Percentiles rank a stretch among this genome's conserved stretches.
Conservation (phyloP, 805 yeast species). For the Tetrapisispora fleetii region DNA sequence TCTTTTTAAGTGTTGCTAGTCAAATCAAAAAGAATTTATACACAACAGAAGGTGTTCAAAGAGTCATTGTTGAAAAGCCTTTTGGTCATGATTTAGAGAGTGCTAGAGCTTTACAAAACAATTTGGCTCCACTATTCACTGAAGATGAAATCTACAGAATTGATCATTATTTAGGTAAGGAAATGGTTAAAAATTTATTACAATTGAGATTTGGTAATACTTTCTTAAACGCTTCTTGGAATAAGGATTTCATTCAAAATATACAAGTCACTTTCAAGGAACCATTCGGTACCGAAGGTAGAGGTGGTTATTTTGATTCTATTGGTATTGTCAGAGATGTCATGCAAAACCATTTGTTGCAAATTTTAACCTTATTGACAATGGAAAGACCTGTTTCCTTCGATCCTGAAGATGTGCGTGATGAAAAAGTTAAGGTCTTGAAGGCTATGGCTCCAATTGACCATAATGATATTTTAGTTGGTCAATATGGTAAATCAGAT, state of each 20-base stretch:
- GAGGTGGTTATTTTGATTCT: slow-evolving; percentile 95
- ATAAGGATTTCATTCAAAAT: slow-evolving; percentile 61
- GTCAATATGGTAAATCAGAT: slow-evolving; percentile 76
- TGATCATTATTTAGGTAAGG: slow-evolving; percentile 96
- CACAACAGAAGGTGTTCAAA: slow-evolving; percentile 56
- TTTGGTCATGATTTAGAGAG: slow-evolving; percentile 86
- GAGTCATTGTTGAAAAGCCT: slow-evolving; percentile 92
- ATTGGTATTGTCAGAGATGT: slow-evolving; percentile 97
- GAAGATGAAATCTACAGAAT: slow-evolving; percentile 92
- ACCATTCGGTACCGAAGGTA: slow-evolving; percentile 97
- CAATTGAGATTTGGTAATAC: slow-evolving; percentile 87
- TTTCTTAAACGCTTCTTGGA: slow-evolving; percentile 83
- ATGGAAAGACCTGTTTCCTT: slow-evolving; percentile 95
- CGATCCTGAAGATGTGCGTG: slow-evolving; percentile 87
- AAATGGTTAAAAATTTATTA: slow-evolving; percentile 89
- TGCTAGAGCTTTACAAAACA: slow-evolving; percentile 64
- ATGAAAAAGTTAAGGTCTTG: slow-evolving; percentile 89
- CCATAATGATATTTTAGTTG: slow-evolving; percentile 58
- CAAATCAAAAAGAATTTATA: slow-evolving; percentile 63
- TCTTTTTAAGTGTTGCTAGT: slow-evolving; percentile 68
- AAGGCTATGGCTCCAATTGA: slow-evolving; percentile 69
- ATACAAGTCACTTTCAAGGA: slow-evolving; percentile 92
- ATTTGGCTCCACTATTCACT: slow-evolving; percentile 73
- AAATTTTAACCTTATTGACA: slow-evolving; percentile 80
- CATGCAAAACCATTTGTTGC: slow-evolving; percentile 94